A percentile compares a stretch with the other conserved stretches of the same genome.
phyloP scores from a whole-genome alignment of 441 rosid species.

The Bruguiera hainesii region DNA sequence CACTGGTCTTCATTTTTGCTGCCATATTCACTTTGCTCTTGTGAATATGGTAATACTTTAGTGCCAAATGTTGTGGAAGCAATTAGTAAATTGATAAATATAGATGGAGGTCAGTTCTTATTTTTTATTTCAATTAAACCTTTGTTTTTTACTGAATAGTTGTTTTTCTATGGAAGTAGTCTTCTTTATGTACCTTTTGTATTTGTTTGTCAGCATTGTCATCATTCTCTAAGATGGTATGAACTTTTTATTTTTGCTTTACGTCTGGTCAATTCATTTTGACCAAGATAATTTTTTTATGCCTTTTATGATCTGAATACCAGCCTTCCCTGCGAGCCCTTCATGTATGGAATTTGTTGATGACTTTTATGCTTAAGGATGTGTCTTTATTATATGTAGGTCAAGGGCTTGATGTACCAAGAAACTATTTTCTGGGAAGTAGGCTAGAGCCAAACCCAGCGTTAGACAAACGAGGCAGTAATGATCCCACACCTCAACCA shows the following conservation, averaged over 20 bases:
- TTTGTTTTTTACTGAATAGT: neutral
- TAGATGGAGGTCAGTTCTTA: no score
- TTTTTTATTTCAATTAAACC: neutral
- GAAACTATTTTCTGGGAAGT: slow-evolving; percentile 59
- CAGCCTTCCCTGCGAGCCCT: neutral
- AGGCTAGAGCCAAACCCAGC: slow-evolving; percentile 43
- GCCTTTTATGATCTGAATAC: neutral
- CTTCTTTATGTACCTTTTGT: neutral
- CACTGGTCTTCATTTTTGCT: no score
- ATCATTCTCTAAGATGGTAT: neutral
- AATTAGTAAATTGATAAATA: no score
- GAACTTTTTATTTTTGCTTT: neutral
- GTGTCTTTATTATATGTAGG: slow-evolving; percentile 39
- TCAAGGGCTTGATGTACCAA: slow-evolving; percentile 62
- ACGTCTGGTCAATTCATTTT: neutral
- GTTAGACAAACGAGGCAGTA: slow-evolving; percentile 47
- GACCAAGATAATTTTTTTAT: neutral
- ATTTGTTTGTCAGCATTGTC: neutral
- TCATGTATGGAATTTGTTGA: neutral
- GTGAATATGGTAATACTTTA: no score
- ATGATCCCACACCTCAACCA: slow-evolving; percentile 50
- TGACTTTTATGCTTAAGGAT: slow-evolving; percentile 5
- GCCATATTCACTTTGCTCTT: no score
- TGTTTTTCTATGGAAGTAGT: neutral
- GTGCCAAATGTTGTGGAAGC: no score